Conservation (phyloP, 2,329 filamentous ascomycete genomes). For the Alternaria arborescens region DNA sequence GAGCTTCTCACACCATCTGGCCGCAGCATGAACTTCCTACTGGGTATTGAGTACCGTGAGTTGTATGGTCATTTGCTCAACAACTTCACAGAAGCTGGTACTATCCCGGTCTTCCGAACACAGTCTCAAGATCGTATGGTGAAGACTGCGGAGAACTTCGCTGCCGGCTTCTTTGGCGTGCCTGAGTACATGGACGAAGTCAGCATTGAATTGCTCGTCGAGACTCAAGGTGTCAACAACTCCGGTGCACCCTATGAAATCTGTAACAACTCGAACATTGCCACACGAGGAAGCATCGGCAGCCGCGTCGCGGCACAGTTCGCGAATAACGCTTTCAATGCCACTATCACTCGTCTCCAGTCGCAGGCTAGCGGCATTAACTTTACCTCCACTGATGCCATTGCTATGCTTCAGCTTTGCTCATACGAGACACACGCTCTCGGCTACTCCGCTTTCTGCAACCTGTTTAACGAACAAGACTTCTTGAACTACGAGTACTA, state of each 20-base stretch:
- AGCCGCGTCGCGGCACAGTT: slow-evolving; percentile 34
- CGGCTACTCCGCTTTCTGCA: slow-evolving; percentile 56
- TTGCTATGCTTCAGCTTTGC: slow-evolving; percentile 54
- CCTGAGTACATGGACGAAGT: slow-evolving; percentile 41
- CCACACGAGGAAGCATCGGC: slow-evolving; percentile 38
- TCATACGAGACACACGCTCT: slow-evolving; percentile 50
- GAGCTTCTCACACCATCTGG: slow-evolving; percentile 44
- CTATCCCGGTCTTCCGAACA: slow-evolving; percentile 51
- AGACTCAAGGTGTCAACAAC: slow-evolving; percentile 37
- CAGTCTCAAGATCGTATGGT: slow-evolving; percentile 46
- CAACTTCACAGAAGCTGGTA: slow-evolving; percentile 52
- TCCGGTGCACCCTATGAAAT: slow-evolving; percentile 42
- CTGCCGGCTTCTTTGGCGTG: slow-evolving; percentile 45
- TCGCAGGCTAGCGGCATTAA: slow-evolving; percentile 37
- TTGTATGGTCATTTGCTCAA: slow-evolving; percentile 56
- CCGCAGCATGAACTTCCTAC: slow-evolving; percentile 51
- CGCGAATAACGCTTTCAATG: slow-evolving; percentile 39
- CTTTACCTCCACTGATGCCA: slow-evolving; percentile 46
- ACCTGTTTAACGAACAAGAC: slow-evolving; percentile 54
- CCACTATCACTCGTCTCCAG: slow-evolving; percentile 40
- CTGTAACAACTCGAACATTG: slow-evolving; percentile 42
- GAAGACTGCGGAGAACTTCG: slow-evolving; percentile 45
- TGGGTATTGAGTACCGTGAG: slow-evolving; percentile 54
- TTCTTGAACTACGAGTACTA: slow-evolving; percentile 57
- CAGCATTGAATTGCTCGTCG: slow-evolving; percentile 43